Evolutionary conservation across 2,329 filamentous ascomycete genomes (phyloP).

Genomic region (Fusarium oxysporum): DNA sequence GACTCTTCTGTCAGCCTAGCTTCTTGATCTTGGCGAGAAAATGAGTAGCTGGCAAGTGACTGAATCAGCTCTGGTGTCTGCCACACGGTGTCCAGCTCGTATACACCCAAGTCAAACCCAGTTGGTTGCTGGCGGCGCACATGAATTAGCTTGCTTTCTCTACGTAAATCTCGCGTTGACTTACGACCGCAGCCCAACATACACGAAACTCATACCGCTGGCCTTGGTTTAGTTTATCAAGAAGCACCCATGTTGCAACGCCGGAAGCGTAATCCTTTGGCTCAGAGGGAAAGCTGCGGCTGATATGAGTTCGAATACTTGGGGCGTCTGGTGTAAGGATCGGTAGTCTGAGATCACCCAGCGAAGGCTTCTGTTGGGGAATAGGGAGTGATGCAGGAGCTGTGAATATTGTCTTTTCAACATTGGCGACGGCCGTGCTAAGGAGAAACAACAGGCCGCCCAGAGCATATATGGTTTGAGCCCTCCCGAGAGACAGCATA

Average conservation of each 20-base stretch:
- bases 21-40: slow-evolving; percentile 57
- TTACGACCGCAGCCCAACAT: slow-evolving; percentile 93
- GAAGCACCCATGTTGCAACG: slow-evolving; percentile 79
- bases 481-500: slow-evolving; percentile 14
- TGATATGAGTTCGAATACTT: slow-evolving; percentile 71
- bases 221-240: slow-evolving; percentile 75
- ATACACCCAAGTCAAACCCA: slow-evolving; percentile 76
- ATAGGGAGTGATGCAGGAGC: slow-evolving; percentile 71
- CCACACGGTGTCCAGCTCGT: slow-evolving; percentile 71
- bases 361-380: slow-evolving; percentile 53
- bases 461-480: not conserved
- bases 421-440: slow-evolving; percentile 69
- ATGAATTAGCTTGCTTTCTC: slow-evolving; percentile 13
- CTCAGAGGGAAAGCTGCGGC: slow-evolving; percentile 73
- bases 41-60: slow-evolving; percentile 73
- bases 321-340: slow-evolving; percentile 69
- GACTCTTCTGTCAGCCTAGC: slow-evolving; percentile 8
- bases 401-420: slow-evolving; percentile 91
- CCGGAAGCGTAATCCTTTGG: slow-evolving; percentile 61
- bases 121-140: slow-evolving; percentile 80
- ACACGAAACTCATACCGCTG: slow-evolving; percentile 91
- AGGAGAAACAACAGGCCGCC: slow-evolving; percentile 29
- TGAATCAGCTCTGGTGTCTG: slow-evolving; percentile 71
- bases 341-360: slow-evolving; percentile 71
- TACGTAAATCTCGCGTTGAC: slow-evolving; percentile 49